Base-by-base conservation (phyloP, 805 yeast genomes). In the Yarrowia bubula region DNA sequence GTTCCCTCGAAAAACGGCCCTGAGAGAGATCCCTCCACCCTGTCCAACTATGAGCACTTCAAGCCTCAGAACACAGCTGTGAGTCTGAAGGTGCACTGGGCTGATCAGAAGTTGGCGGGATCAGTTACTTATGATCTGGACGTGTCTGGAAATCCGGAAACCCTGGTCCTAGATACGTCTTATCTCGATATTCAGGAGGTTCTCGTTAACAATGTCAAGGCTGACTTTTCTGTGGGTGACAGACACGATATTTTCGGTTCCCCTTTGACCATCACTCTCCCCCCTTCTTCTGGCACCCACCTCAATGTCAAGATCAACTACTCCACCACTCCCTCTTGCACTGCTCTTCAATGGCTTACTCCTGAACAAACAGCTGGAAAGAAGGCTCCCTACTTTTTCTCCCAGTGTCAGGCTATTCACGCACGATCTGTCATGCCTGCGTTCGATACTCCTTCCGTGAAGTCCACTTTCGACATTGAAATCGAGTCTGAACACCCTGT, bases 331-430 rank as follows among this genome's bases (percentile, higher is more conserved):
- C 77, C 78, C 7, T 75, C 84, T 22, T 88, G 96, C 72, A 89
- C 96, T 0, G 97, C 97, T 3, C 78, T 91, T 67, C 97, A 92
- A 75, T 92, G 95, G 86, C 78, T 92, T 63, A 84, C 83, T n/a
- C 85, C 86, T 39, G 84, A 81, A 63, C 89, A 86, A 70, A 88
- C 96, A 8, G 86, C 86, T 55, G 96, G 92, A 15, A 83, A 86
- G 67, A 82, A 81, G 46, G 79, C 80, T 31, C 91, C 90, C 0
- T 88, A 84, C 74, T 80, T 92, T 66, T 92, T 91, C 75, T 90
- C 97, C 10, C 97, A 92, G 76, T 84, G 96, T 73, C 96, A 92
- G 77, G 92, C 97, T 41, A 91, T 89, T 68, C 97, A 92, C 72
- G 95, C 96, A 7, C 82, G 97, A 71, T 84, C 93, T 14, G 80